A percentile compares a stretch with the other conserved stretches of the same genome.
Evolutionary conservation across 2,329 filamentous ascomycete genomes (phyloP).

Genomic region (Penicillium paneum): DNA sequence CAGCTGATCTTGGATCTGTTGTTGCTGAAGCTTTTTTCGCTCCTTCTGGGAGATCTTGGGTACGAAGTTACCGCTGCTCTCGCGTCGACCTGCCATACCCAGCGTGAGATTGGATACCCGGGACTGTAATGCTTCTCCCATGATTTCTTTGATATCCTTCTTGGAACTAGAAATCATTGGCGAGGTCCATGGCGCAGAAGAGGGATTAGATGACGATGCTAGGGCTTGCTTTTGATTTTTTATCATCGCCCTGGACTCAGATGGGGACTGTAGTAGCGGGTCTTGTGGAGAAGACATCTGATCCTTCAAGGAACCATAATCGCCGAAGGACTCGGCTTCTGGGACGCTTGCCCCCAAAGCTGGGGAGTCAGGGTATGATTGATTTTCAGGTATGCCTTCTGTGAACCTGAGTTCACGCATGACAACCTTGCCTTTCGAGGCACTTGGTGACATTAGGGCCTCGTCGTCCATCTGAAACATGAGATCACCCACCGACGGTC

Average conservation of each 20-base stretch:
- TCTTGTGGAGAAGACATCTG: constrained; percentile 28
- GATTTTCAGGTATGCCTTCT: constrained; percentile 15
- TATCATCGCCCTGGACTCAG: constrained; percentile 19
- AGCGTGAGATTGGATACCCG: constrained; percentile 54
- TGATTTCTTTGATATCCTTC: constrained; percentile 72
- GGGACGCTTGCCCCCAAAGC: constrained; percentile 26
- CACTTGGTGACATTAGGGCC: constrained; percentile 23
- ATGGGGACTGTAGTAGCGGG: constrained; percentile 24
- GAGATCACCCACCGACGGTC: constrained; percentile 67
- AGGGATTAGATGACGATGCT: constrained; percentile 27
- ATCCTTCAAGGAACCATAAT: constrained; percentile 28
- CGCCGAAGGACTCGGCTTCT: constrained; percentile 27
- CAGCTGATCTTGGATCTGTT: constrained; percentile 51
- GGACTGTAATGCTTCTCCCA: constrained; percentile 58
- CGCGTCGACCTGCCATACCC: constrained; percentile 48
- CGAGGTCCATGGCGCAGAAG: constrained; percentile 52
- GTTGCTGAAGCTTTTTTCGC: constrained; percentile 76
- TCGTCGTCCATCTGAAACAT: constrained; percentile 96
- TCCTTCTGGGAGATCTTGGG: constrained; percentile 86
- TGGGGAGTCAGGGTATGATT: constrained; percentile 26
- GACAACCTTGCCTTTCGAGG: constrained; percentile 31
- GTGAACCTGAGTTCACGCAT: constrained; percentile 21
- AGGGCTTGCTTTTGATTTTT: constrained; percentile 25
- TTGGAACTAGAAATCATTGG: constrained; percentile 58
- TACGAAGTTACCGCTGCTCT: constrained; percentile 39